phyloP scores from a whole-genome alignment of 2,329 filamentous ascomycete genomes.

The Diaporthe ampelina region DNA sequence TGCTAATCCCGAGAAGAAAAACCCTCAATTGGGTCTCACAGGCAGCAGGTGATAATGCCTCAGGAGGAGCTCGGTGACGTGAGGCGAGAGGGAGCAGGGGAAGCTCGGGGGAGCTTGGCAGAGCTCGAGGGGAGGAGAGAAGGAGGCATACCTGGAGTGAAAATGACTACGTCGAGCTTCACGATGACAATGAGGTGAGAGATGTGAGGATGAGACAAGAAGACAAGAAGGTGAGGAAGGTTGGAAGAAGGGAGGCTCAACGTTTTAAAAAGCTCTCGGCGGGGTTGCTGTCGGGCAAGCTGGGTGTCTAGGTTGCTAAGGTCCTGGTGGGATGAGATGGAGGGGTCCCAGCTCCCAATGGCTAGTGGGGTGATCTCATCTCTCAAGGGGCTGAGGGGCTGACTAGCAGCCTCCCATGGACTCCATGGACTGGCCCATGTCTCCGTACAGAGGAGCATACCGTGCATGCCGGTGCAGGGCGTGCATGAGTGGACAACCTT shows the following conservation, averaged over 20 bases:
- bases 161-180: slow-evolving; percentile 34
- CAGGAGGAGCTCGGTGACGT: slow-evolving; percentile 33
- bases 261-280: slow-evolving; percentile 41
- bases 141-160: slow-evolving; percentile 36
- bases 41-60: slow-evolving; percentile 39
- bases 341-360: slow-evolving; percentile 34
- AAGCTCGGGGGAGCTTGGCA: slow-evolving; percentile 2
- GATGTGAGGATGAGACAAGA: slow-evolving; percentile 25
- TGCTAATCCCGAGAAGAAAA: background rate
- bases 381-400: slow-evolving; percentile 12
- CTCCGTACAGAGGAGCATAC: background rate
- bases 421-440: background rate
- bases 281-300: slow-evolving; percentile 31
- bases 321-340: slow-evolving; percentile 39
- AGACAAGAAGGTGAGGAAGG: slow-evolving; percentile 20
- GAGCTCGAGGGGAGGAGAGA: background rate
- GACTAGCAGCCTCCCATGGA: background rate
- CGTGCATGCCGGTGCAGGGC: slow-evolving; percentile 16
- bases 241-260: slow-evolving; percentile 33
- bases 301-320: slow-evolving; percentile 22
- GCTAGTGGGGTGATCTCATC: slow-evolving; percentile 31
- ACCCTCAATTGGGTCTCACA: background rate
- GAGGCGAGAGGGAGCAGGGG: background rate
- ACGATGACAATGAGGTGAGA: slow-evolving; percentile 34
- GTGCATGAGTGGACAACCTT: slow-evolving; percentile 26